Evolutionary conservation across 176 grass and related monocot species (phyloP).

Genomic region (Aegilops umbellulata): DNA sequence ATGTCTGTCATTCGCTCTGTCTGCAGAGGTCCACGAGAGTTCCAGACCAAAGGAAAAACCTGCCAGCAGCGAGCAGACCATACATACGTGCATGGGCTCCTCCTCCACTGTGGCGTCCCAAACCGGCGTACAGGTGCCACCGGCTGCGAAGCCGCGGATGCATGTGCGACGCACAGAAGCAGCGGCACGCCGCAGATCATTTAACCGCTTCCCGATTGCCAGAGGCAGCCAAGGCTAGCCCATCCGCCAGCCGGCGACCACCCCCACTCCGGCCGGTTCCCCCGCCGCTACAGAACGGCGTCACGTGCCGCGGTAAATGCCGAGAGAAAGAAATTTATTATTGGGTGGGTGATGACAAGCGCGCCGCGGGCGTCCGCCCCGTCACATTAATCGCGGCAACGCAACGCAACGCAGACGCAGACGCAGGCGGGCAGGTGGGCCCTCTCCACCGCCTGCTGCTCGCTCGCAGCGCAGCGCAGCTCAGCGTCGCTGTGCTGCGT

Average conservation of each 20-base stretch:
- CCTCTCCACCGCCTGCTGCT: not conserved
- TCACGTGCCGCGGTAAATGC: constrained; percentile 25
- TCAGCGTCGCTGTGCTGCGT: not conserved
- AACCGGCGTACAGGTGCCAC: not conserved
- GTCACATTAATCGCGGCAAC: not conserved
- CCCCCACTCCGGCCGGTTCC: not conserved
- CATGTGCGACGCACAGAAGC: not conserved
- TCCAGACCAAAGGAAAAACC: not conserved
- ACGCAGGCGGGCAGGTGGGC: not conserved
- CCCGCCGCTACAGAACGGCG: constrained; percentile 13
- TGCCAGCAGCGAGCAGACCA: not conserved
- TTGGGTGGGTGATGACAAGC: not conserved
- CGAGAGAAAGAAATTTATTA: not conserved
- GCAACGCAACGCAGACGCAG: not conserved
- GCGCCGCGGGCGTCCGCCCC: not conserved
- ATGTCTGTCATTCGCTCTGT: not conserved
- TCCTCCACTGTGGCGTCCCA: not conserved
- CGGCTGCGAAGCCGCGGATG: not conserved
- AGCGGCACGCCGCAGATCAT: not conserved
- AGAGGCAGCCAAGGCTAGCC: not conserved
- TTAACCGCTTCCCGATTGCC: not conserved
- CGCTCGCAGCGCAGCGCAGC: not conserved
- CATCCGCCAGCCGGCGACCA: not conserved
- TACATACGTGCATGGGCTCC: not conserved
- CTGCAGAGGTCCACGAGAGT: too few species aligned